Percentiles rank a stretch among this genome's conserved stretches.
Conservation (phyloP, 148 eudicot genomes). For the Chenopodium suecicum region DNA sequence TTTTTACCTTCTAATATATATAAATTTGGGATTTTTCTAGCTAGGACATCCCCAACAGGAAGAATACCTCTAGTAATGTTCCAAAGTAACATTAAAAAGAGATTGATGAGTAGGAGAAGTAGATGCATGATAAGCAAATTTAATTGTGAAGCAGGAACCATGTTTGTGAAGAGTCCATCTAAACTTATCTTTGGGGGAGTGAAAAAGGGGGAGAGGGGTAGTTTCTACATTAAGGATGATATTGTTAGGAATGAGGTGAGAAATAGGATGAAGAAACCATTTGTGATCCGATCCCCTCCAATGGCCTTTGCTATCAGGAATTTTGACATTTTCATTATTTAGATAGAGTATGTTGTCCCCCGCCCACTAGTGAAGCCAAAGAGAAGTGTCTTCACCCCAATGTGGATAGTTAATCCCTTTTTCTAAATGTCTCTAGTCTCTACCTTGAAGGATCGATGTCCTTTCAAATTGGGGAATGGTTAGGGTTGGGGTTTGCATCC, state of each 20-base stretch:
- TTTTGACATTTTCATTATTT: rapidly evolving
- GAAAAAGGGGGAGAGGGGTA: background rate
- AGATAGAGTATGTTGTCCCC: background rate
- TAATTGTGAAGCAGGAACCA: background rate
- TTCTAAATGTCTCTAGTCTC: background rate
- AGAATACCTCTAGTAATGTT: background rate
- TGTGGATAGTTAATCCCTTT: background rate
- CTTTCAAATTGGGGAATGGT: background rate
- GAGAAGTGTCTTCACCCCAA: background rate
- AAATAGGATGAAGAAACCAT: background rate
- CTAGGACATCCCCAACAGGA: background rate
- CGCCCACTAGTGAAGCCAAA: background rate
- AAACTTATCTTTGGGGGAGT: background rate
- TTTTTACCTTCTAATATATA: no score
- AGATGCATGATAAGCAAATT: background rate
- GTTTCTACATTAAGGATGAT: background rate
- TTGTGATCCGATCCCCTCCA: background rate
- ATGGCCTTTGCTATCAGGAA: background rate
- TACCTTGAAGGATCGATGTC: background rate
- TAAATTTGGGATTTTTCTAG: background rate
- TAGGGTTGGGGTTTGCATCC: background rate
- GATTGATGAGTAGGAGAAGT: background rate
- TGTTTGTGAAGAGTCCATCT: background rate
- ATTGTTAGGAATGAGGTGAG: background rate
- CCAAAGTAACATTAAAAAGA: background rate